phyloP scores from a whole-genome alignment of 345 rosid genomes.

The Garcia nutans region DNA sequence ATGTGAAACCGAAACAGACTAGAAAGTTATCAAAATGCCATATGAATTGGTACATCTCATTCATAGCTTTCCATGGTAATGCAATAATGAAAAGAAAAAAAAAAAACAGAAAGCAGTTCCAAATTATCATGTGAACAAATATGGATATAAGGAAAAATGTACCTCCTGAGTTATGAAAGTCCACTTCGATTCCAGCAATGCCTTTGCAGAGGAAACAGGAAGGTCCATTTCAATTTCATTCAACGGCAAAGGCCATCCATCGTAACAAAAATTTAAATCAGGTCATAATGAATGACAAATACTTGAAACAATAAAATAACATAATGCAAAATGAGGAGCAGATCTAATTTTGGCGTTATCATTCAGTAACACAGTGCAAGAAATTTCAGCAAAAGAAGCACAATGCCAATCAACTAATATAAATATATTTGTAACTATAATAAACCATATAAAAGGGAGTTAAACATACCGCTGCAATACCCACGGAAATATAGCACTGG shows the following conservation, averaged over 20 bases:
- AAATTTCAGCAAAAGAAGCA: background rate
- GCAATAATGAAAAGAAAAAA: no score
- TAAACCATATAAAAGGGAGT: background rate
- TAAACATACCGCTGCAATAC: constrained; percentile 52
- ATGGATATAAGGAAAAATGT: background rate
- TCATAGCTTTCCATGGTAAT: background rate
- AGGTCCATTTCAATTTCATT: constrained; percentile 65
- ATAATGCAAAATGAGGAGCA: background rate
- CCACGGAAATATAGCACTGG: constrained; percentile 84
- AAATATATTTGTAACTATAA: background rate
- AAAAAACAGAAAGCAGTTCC: background rate
- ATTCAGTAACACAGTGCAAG: background rate
- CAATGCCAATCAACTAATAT: background rate
- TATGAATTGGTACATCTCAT: background rate
- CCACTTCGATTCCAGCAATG: constrained; percentile 67
- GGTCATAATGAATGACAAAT: background rate
- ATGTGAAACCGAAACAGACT: no score
- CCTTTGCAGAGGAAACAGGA: constrained; percentile 61
- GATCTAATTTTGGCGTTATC: background rate
- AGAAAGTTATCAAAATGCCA: background rate
- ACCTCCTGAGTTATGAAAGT: constrained; percentile 88
- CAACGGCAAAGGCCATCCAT: constrained; percentile 57
- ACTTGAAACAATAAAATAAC: background rate
- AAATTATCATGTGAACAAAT: background rate
- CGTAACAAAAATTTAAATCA: constrained; percentile 29